Conservation (phyloP, 805 yeast species). For the Saccharomycopsis sp. region DNA sequence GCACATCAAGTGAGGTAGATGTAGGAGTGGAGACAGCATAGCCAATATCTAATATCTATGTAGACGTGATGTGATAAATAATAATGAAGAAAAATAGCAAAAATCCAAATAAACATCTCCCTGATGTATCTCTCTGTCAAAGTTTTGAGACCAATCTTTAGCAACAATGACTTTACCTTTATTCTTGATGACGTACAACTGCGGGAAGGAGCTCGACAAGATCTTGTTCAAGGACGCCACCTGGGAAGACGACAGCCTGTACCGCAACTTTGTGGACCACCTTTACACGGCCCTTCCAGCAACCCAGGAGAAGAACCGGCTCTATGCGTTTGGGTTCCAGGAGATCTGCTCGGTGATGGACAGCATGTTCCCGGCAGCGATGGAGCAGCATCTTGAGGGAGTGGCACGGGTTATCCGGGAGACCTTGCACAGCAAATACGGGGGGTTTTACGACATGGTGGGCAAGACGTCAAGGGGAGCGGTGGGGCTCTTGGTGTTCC, state of each 20-base stretch:
- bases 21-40: no score
- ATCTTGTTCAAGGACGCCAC: neutral
- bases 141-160: no score
- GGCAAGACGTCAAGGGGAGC: conserved; percentile 46
- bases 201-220: conserved; percentile 2
- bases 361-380: conserved; percentile 35
- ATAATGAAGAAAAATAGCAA: no score
- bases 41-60: no score
- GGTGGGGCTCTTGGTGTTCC: conserved; percentile 43
- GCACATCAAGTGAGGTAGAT: no score
- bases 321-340: conserved; percentile 51
- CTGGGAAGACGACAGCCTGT: neutral
- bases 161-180: neutral
- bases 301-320: neutral
- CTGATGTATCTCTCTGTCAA: no score
- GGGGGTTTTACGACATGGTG: conserved; percentile 33
- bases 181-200: conserved; percentile 22
- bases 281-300: conserved; percentile 3
- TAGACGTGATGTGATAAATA: no score
- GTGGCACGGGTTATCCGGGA: conserved; percentile 29
- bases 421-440: conserved; percentile 31
- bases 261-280: conserved; percentile 3
- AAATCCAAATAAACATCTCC: no score
- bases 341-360: conserved; percentile 52
- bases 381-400: conserved; percentile 31